Evolutionary conservation across 208 protist genomes (phyloP), one percentile per base, ranked within the genome.

Genomic region (Herpetomonas samuelpessoai): DNA sequence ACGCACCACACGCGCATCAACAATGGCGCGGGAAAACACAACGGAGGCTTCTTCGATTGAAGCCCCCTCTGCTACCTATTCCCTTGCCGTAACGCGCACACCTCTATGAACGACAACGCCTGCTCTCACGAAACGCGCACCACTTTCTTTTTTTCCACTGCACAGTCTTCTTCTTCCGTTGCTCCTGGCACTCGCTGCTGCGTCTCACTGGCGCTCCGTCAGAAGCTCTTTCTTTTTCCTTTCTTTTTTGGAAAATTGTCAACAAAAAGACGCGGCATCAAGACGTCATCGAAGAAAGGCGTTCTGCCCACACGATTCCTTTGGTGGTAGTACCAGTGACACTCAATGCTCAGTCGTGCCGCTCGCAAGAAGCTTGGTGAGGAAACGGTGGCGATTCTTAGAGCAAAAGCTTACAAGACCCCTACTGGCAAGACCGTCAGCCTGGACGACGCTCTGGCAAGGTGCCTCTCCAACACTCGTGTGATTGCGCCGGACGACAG

Each of bases 181-280:
- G 30, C 3, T 52, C 2, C 49, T 41, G 2, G 19, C 46, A 21
- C 49, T 30, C 49, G 46, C 7, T 56, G 30, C 3, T 30, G 24
- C 26, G 10, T 49, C 38, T 47, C 3, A 31, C 26, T 35, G 22
- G 0, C n/a, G n/a, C n/a, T n/a, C n/a, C n/a, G n/a, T n/a, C n/a
- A 10, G 31, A 30, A 54, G 58, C 46, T 12, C 19, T 72, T 62
- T 27, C 59, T 62, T 26, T 62, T 22, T 75, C 57, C 19, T 72
- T 3, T 4, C 22, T 28, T 26, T 26, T 38, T 24, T 2, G 7
- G 12, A 2, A 48, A 35, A 3, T 54, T 52, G 19, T 10, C 6
- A 55, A 26, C 26, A 38, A 39, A 62, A 25, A 24, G 12, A 69
- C 47, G n/a, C n/a, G n/a, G n/a, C n/a, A n/a, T n/a, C n/a, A n/a